Percentiles rank a stretch among this genome's conserved stretches.
Conservation (phyloP, 2,329 filamentous ascomycete genomes). For the Elsinoe batatas region DNA sequence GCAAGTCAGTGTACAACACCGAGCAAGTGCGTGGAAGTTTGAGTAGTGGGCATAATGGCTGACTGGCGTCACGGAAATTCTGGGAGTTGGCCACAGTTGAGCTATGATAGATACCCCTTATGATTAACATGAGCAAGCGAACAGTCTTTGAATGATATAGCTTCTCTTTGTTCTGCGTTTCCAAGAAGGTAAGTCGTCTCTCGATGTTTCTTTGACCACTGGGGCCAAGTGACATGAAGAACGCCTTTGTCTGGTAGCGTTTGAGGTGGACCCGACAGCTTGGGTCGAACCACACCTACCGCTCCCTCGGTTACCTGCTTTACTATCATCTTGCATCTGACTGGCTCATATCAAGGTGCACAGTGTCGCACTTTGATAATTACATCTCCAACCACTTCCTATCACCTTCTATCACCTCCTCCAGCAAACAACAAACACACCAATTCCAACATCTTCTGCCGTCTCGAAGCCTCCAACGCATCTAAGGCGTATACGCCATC, state of each 20-base stretch:
- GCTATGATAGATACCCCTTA: conserved; percentile 8
- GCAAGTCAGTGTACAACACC: too few relatives aligned
- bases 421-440: too few relatives aligned
- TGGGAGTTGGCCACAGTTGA: background rate
- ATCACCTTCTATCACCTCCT: background rate
- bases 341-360: too few relatives aligned
- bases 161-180: background rate
- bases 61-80: background rate
- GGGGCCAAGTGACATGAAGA: background rate
- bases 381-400: background rate
- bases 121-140: background rate
- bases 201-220: background rate
- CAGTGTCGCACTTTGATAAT: background rate
- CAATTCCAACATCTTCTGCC: background rate
- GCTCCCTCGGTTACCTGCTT: too few relatives aligned
- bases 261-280: background rate
- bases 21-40: background rate
- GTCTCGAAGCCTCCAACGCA: background rate
- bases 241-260: background rate
- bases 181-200: background rate
- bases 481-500: background rate
- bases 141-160: background rate
- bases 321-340: too few relatives aligned
- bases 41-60: background rate
- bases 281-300: background rate